phyloP scores from a whole-genome alignment of 176 grass and related monocot species.

The Oryza punctata region DNA sequence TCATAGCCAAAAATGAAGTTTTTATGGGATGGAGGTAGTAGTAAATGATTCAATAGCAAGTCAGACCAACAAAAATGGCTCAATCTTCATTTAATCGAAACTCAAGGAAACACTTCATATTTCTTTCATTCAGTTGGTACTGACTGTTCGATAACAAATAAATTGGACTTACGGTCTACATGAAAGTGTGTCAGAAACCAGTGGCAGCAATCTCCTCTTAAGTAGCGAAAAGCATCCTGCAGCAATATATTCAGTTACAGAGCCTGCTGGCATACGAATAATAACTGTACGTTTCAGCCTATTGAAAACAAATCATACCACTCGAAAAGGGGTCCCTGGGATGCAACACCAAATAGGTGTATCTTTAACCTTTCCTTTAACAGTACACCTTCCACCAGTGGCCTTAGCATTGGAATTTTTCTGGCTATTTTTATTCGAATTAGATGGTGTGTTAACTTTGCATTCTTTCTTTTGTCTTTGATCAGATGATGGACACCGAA shows the following conservation, averaged over 20 bases:
- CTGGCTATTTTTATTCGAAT: slow-evolving; percentile 36
- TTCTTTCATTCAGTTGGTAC: too few species aligned
- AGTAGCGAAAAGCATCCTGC: slow-evolving; percentile 95
- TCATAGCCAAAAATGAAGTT: too few species aligned
- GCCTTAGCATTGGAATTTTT: slow-evolving; percentile 49
- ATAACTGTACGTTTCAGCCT: slow-evolving; percentile 5
- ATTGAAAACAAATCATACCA: slow-evolving; percentile 57
- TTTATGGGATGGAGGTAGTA: too few species aligned
- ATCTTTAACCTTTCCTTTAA: slow-evolving; percentile 68
- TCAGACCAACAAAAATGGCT: background rate
- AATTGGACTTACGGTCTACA: slow-evolving; percentile 80
- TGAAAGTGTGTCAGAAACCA: slow-evolving; percentile 99
- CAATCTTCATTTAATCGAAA: background rate
- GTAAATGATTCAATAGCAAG: background rate
- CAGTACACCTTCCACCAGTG: slow-evolving; percentile 34
- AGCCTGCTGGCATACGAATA: slow-evolving; percentile 1
- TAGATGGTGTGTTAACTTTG: slow-evolving; percentile 42
- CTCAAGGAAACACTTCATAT: background rate
- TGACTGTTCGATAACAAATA: slow-evolving; percentile 3
- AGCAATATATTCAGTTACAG: slow-evolving; percentile 40
- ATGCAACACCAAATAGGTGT: slow-evolving; percentile 81
- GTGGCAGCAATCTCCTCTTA: slow-evolving; percentile 81
- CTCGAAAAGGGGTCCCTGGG: slow-evolving; percentile 90
- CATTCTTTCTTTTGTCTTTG: slow-evolving; percentile 35
- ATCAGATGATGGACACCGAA: slow-evolving; percentile 55